A percentile compares a stretch with the other conserved stretches of the same genome.
Conservation (phyloP, 306 rosid genomes). For the Pueraria montana region DNA sequence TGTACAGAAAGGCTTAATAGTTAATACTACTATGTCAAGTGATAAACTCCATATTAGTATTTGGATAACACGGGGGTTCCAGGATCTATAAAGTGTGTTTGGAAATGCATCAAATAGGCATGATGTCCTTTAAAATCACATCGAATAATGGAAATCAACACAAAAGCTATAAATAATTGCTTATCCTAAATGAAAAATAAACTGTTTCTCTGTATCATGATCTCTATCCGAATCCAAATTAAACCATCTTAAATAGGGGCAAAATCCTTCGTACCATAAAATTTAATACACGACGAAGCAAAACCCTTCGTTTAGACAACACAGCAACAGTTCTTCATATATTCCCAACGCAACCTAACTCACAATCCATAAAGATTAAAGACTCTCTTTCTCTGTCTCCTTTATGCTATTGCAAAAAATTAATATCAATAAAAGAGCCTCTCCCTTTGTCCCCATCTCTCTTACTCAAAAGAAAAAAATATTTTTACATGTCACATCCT, state of each 20-base stretch:
- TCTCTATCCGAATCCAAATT: not conserved
- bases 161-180: not conserved
- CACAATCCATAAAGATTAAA: constrained; percentile 3
- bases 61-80: not conserved
- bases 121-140: not conserved
- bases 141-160: not conserved
- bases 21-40: not conserved
- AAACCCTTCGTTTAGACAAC: not conserved
- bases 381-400: not conserved
- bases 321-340: not conserved
- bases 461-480: constrained; percentile 27
- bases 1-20: not conserved
- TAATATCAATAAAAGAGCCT: not conserved
- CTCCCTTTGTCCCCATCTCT: not conserved
- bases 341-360: not conserved
- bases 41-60: not conserved
- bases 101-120: not conserved
- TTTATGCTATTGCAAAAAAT: not conserved
- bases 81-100: not conserved
- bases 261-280: constrained; percentile 6
- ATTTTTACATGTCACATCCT: constrained; percentile 14
- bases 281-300: not conserved
- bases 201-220: not conserved
- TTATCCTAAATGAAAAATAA: not conserved
- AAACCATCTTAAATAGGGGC: not conserved